Evolutionary conservation across 2,329 filamentous ascomycete genomes (phyloP).

Genomic region (Lachnellula subtilissima): DNA sequence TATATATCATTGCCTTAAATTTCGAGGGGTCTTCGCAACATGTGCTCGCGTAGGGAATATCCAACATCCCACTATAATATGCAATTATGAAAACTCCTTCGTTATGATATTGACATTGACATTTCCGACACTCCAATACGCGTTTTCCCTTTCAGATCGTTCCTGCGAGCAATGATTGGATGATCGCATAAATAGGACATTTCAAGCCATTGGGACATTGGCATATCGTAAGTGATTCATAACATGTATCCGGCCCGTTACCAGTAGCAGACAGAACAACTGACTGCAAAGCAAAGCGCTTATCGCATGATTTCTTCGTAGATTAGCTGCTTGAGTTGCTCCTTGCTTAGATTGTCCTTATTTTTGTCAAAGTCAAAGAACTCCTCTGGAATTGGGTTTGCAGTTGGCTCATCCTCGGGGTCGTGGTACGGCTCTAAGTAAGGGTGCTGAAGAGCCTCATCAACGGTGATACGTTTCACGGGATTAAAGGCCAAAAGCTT

Average conservation of each 20-base stretch:
- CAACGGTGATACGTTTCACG: constrained; percentile 95
- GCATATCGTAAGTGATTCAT: not conserved
- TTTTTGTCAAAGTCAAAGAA: constrained; percentile 99
- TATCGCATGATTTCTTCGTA: constrained; percentile 82
- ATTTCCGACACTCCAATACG: not conserved
- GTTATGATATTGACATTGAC: not conserved
- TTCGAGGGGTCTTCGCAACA: not conserved
- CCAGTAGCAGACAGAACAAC: not conserved
- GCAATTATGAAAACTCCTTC: constrained; percentile 6
- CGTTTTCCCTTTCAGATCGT: not conserved
- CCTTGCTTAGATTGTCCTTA: constrained; percentile 97
- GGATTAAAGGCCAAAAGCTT: constrained; percentile 97
- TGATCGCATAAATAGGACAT: not conserved
- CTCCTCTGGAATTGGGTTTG: constrained; percentile 92
- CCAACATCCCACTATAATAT: not conserved
- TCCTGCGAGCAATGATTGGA: not conserved
- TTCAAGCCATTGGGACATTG: not conserved
- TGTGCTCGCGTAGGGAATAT: not conserved
- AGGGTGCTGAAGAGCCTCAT: constrained; percentile 94
- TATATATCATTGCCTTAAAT: not conserved
- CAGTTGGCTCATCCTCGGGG: constrained; percentile 95
- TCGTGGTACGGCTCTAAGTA: constrained; percentile 99
- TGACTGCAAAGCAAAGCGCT: not conserved
- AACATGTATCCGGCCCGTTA: not conserved
- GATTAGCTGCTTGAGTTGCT: constrained; percentile 95